Evolutionary conservation across 2,329 filamentous ascomycete genomes (phyloP).

Genomic region (Alternaria incomplexa): DNA sequence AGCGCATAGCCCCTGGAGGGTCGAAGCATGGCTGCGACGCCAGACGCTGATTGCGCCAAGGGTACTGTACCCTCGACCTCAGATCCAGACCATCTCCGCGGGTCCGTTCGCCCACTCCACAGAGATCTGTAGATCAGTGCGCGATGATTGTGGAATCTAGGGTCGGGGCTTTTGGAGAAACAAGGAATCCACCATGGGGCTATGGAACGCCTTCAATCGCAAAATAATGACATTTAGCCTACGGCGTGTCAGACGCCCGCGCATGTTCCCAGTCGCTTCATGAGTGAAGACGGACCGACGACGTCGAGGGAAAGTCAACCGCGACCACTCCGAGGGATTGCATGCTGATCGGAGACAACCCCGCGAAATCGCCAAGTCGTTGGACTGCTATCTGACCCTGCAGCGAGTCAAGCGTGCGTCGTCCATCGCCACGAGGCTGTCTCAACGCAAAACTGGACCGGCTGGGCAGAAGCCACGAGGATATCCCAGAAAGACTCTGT

Average conservation of each 20-base stretch:
- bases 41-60: background rate
- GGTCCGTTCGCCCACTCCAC: background rate
- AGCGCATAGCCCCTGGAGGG: background rate
- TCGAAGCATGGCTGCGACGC: background rate
- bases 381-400: background rate
- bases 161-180: background rate
- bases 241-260: background rate
- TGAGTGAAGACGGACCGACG: background rate
- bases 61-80: background rate
- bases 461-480: background rate
- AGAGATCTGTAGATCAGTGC: background rate
- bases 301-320: background rate
- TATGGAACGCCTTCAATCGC: background rate
- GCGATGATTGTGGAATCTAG: background rate
- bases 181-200: background rate
- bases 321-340: background rate
- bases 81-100: background rate
- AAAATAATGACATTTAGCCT: background rate
- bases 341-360: background rate
- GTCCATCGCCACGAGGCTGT: background rate
- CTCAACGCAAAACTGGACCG: background rate
- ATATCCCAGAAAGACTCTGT: background rate
- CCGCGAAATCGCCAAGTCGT: conserved; percentile 1
- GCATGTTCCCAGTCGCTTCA: background rate
- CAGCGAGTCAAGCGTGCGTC: background rate